Evolutionary conservation across 2,329 filamentous ascomycete genomes (phyloP).

Genomic region (Berkeleyomyces rouxiae): DNA sequence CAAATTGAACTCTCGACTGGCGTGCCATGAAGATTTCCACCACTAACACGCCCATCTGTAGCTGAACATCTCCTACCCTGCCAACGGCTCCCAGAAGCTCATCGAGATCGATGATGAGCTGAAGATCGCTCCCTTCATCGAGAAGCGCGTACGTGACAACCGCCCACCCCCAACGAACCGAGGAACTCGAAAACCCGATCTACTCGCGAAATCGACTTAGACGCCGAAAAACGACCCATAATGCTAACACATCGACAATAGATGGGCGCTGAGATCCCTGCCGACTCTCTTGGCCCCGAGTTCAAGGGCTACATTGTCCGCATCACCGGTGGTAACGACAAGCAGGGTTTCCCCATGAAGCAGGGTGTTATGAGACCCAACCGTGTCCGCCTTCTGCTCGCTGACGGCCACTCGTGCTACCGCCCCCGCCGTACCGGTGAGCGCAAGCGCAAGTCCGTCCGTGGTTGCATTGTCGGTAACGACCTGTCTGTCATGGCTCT

Average conservation of each 20-base stretch:
- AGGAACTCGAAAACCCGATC: conserved; percentile 12
- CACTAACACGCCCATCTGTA: conserved; percentile 17
- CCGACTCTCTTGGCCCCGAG: conserved; percentile 92
- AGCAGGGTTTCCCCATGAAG: conserved; percentile 99
- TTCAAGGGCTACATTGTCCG: conserved; percentile 99
- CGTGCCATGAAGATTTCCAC: background rate
- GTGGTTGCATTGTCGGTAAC: conserved; percentile 94
- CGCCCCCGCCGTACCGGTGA: conserved; percentile 92
- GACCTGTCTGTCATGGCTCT: conserved; percentile 92
- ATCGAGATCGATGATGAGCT: conserved; percentile 99
- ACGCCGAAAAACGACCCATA: background rate
- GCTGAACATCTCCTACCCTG: conserved; percentile 69
- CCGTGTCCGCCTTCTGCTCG: conserved; percentile 92
- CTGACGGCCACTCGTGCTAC: conserved; percentile 98
- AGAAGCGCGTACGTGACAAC: conserved; percentile 66
- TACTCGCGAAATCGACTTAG: conserved; percentile 16
- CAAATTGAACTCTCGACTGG: background rate
- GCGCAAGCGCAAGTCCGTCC: conserved; percentile 98
- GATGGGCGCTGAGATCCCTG: conserved; percentile 85
- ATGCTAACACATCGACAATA: conserved; percentile 26
- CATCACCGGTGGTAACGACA: conserved; percentile 99
- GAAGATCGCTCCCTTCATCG: conserved; percentile 97
- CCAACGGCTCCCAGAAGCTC: conserved; percentile 99
- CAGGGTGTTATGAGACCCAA: conserved; percentile 98
- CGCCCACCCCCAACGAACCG: background rate